phyloP scores from a whole-genome alignment of 2,329 filamentous ascomycete genomes.

The Alternaria conjuncta region DNA sequence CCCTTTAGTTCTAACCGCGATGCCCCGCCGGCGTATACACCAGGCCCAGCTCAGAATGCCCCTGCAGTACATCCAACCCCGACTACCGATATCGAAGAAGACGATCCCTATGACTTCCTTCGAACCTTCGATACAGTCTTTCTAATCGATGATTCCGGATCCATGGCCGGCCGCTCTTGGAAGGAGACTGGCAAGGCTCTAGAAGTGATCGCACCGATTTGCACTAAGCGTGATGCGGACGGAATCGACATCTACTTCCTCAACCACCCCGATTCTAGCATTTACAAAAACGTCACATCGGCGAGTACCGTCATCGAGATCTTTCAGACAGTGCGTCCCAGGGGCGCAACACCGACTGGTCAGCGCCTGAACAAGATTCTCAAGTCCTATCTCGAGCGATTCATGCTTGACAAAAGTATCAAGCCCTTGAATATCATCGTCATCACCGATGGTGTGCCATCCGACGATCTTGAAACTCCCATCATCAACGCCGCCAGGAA shows the following conservation, averaged over 20 bases:
- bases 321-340: constrained; percentile 71
- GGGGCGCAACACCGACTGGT: constrained; percentile 76
- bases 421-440: constrained; percentile 92
- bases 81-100: constrained; percentile 17
- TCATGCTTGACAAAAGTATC: constrained; percentile 59
- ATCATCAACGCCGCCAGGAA: constrained; percentile 72
- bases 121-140: constrained; percentile 84
- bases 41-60: constrained; percentile 24
- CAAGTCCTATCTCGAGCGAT: constrained; percentile 69
- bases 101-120: constrained; percentile 77
- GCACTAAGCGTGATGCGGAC: constrained; percentile 77
- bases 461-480: constrained; percentile 74
- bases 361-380: constrained; percentile 74
- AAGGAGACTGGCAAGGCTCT: constrained; percentile 74
- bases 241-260: constrained; percentile 93
- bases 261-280: constrained; percentile 67
- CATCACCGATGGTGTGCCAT: constrained; percentile 85
- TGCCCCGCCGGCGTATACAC: constrained; percentile 52
- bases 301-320: constrained; percentile 67
- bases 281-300: constrained; percentile 70
- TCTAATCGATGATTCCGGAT: constrained; percentile 89
- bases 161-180: constrained; percentile 83
- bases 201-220: constrained; percentile 78
- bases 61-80: constrained; percentile 3
- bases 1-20: constrained; percentile 42